Evolutionary conservation across 805 yeast genomes (phyloP).

Genomic region (Ogataea naganishii): DNA sequence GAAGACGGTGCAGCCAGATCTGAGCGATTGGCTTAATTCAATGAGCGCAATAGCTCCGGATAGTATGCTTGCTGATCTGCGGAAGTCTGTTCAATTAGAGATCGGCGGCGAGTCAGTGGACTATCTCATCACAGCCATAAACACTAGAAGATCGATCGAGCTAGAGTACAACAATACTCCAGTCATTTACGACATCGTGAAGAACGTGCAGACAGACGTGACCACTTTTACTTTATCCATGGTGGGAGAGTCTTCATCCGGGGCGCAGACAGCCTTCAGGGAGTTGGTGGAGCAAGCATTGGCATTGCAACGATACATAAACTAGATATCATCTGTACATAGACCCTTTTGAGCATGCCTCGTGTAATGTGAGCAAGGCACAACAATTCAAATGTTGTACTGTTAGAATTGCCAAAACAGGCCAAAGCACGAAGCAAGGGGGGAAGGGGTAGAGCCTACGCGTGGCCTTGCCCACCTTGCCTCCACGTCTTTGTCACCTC

Average conservation of each 20-base stretch:
- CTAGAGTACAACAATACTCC: conserved; percentile 17
- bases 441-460: no score
- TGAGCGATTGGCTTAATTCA: no score
- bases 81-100: background rate
- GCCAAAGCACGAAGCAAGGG: no score
- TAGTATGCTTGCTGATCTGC: conserved; percentile 1
- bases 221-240: conserved; percentile 16
- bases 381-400: no score
- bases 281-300: background rate
- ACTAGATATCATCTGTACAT: background rate
- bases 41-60: no score
- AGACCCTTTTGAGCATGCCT: background rate
- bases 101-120: conserved; percentile 6
- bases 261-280: conserved; percentile 3
- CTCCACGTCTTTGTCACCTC: no score
- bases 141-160: conserved; percentile 18
- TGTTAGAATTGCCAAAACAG: no score
- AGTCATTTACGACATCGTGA: conserved; percentile 17
- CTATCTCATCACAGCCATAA: conserved; percentile 14
- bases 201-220: conserved; percentile 14
- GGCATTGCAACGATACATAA: conserved; percentile 4
- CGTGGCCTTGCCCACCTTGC: no score
- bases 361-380: conserved; percentile 1
- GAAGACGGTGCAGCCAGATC: conserved; percentile 1
- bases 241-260: conserved; percentile 6